Base-by-base conservation (phyloP, 208 protist species). In the Leishmania mexicana region DNA sequence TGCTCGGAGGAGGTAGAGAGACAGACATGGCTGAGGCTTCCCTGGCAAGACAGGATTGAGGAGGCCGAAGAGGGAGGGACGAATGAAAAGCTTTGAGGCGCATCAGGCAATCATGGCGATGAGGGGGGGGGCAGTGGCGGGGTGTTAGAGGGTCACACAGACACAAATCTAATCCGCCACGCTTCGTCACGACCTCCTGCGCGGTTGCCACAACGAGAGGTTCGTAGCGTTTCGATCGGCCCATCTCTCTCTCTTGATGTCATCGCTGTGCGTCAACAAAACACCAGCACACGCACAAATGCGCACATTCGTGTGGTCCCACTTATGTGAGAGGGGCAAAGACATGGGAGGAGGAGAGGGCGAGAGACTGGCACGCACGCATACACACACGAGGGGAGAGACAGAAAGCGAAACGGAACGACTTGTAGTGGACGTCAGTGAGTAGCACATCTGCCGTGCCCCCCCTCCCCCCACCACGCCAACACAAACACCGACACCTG, bases 21-120 rank as follows among this genome's bases (percentile, higher is more conserved):
- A 51, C 58, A 21, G 71, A 75, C 83, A 80, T 88, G 47, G 38
- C 35, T n/a, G 15, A 35, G 47, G 73, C 45, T 28, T 49, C 19
- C 19, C 17, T 40, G 57, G 53, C n/a, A 60, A 78, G 64, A 84
- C 10, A 75, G 62, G 70, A 31, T 58, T 57, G 76, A 70, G 58
- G 60, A 68, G 51, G 64, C 2, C 17, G 45, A 60, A n/a, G 68
- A 53, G 28, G 68, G 68, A n/a, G 45, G 42, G 68, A 51, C 68
- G 42, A 49, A 53, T 49, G 45, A 45, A 53, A 49, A 10, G 42
- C 68, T 15, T 11, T 49, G 42, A 21, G 24, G 68, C 24, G 42
- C 40, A 49, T 49, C 28, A 49, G 28, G 5, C 28, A 3, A 38
- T 35, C 2, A 45, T 74, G 68, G 13, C 10, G 24, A 24, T 47